phyloP scores from a whole-genome alignment of 2,329 filamentous ascomycete genomes.

The Madurella mycetomatis region DNA sequence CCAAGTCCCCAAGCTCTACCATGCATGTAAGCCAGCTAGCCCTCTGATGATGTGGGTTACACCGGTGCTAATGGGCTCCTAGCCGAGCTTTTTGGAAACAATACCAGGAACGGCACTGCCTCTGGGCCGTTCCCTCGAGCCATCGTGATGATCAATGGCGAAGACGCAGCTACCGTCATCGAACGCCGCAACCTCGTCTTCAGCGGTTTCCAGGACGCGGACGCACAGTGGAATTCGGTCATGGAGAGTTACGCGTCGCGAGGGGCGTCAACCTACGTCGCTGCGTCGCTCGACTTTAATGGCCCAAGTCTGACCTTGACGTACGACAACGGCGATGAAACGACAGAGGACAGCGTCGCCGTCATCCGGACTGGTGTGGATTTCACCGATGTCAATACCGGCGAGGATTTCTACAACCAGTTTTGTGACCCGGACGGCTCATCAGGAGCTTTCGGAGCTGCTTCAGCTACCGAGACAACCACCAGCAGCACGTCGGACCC shows the following conservation, averaged over 20 bases:
- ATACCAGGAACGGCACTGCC: background rate
- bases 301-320: constrained; percentile 30
- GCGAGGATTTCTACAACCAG: constrained; percentile 34
- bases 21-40: constrained; percentile 36
- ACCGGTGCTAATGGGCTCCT: background rate
- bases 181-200: constrained; percentile 41
- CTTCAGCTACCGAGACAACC: too few relatives aligned
- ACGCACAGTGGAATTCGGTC: constrained; percentile 47
- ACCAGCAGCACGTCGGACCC: background rate
- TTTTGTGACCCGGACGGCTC: constrained; percentile 28
- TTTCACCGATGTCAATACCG: constrained; percentile 24
- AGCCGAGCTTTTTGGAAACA: background rate
- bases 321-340: constrained; percentile 31
- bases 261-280: constrained; percentile 20
- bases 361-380: constrained; percentile 26
- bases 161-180: constrained; percentile 46
- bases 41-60: background rate
- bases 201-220: constrained; percentile 50
- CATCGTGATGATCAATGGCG: constrained; percentile 53
- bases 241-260: constrained; percentile 30
- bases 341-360: constrained; percentile 27
- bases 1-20: constrained; percentile 54
- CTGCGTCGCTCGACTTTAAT: constrained; percentile 27
- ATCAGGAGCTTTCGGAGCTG: background rate
- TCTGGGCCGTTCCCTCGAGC: constrained; percentile 38